These are phyloP conservation scores for Nitzschia sp. DNA, from an alignment of 108 stramenopile genomes.

Conservation along the genomic window DNA sequence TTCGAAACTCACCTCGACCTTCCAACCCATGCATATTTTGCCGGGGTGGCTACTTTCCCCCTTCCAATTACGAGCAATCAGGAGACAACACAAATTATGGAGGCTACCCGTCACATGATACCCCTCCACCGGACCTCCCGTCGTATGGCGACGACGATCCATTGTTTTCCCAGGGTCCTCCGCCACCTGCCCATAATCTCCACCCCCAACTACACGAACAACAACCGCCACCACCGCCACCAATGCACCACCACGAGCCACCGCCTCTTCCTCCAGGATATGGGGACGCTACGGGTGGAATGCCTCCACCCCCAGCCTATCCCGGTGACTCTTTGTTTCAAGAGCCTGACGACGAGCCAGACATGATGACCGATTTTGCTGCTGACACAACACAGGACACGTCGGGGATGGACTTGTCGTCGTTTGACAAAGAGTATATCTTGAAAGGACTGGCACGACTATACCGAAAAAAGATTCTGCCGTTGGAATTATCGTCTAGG, in stretches of 20 bases:
- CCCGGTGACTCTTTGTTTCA: slow-evolving; percentile 19
- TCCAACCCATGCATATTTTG: slow-evolving; percentile 3
- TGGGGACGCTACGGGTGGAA: background rate
- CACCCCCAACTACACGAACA: slow-evolving; percentile 28
- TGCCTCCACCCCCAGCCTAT: slow-evolving; percentile 14
- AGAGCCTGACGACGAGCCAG: slow-evolving; percentile 20
- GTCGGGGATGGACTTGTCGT: slow-evolving; percentile 63
- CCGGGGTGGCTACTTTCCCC: slow-evolving; percentile 17
- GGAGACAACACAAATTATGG: background rate
- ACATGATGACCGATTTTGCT: slow-evolving; percentile 13
- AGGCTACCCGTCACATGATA: background rate
- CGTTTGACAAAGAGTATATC: slow-evolving; percentile 86
- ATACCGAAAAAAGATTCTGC: slow-evolving; percentile 86
- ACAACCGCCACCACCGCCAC: slow-evolving; percentile 22
- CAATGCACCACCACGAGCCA: slow-evolving; percentile 5
- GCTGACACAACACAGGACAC: slow-evolving; percentile 18
- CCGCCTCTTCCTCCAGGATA: slow-evolving; percentile 24
- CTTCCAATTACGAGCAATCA: slow-evolving; percentile 1
- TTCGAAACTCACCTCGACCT: background rate
- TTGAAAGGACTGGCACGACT: slow-evolving; percentile 75
- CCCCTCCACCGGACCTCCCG: slow-evolving; percentile 15
- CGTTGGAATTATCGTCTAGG: slow-evolving; percentile 82
- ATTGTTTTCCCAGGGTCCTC: background rate
- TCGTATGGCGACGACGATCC: background rate
- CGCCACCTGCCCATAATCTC: background rate